Base-by-base conservation (phyloP, 169 alveolate genomes). In the Plasmodium vivax region DNA sequence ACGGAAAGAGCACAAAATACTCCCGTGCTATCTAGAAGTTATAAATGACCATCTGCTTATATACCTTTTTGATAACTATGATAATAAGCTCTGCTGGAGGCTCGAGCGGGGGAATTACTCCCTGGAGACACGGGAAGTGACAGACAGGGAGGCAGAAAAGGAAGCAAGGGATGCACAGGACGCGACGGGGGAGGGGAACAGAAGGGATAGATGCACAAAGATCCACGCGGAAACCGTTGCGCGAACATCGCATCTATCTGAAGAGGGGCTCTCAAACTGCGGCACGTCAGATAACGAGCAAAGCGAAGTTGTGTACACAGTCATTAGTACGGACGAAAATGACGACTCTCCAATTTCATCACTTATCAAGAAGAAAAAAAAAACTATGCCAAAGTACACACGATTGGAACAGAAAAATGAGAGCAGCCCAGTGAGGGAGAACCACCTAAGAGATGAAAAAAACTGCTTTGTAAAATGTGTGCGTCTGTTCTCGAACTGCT, bases 1-100 rank as follows among this genome's bases (percentile, higher is more conserved):
- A 72, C 8, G 1, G 34, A 38, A 36, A 14, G 16, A 58, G 47
- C 7, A 79, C 32, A 73, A 34, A 73, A 72, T 92, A 92, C 58
- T 92, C 23, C 95, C 95, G 12, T 92, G 95, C 41, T 81, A 75
- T 92, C 30, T 92, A 54, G 92, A 92, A 77, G 54, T 92, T 34
- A 75, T 82, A 43, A 82, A 92, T 82, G 34, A 27, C 45, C 56
- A 92, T 56, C 79, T 92, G n/a, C 43, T 92, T 82, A 34, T 92
- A 82, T 92, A 92, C 32, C 54, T 92, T 43, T 92, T 82, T 72
- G 95, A 92, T 54, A 82, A 72, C 38, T 73, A 82, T 68, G 75
- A 82, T 82, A 82, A 92, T 82, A 92, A 83, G 43, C 73, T 92
- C 19, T 92, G 92, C 45, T 92, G 95, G 95, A 79, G 36, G 32